A percentile compares a stretch with the other conserved stretches of the same genome.
These are phyloP conservation scores for Basipetospora chlamydospora DNA, from an alignment of 2,329 filamentous ascomycete genomes.

Conservation along the genomic window DNA sequence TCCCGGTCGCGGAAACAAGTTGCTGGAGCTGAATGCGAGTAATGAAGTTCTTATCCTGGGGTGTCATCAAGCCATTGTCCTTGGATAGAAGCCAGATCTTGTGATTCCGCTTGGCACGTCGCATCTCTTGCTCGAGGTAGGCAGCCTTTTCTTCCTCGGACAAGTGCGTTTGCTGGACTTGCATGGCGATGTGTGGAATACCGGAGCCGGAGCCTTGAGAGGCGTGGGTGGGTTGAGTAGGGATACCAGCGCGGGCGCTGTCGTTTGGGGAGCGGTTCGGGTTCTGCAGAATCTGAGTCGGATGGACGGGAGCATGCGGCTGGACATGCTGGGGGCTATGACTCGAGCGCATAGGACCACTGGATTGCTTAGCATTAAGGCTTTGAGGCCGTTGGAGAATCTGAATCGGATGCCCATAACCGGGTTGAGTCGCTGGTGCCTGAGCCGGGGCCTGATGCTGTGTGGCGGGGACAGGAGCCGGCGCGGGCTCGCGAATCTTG, in stretches of 20 bases:
- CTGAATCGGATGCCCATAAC: conserved; percentile 34
- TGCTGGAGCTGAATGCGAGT: conserved; percentile 96
- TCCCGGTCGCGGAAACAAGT: conserved; percentile 81
- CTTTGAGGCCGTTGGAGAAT: conserved; percentile 41
- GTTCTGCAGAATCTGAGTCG: conserved; percentile 68
- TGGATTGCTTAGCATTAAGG: conserved; percentile 21
- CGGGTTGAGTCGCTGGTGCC: conserved; percentile 7
- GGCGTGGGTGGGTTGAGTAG: conserved; percentile 19
- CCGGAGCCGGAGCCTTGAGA: conserved; percentile 34
- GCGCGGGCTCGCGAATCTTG: conserved; percentile 5
- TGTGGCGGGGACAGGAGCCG: no score
- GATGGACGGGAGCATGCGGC: conserved; percentile 30
- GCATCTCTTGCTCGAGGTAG: conserved; percentile 81
- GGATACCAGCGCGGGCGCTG: conserved; percentile 18
- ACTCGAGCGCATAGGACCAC: not conserved
- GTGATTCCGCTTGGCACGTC: conserved; percentile 91
- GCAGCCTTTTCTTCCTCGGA: conserved; percentile 72
- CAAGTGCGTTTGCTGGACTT: conserved; percentile 45
- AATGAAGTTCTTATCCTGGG: conserved; percentile 98
- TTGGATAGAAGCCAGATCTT: conserved; percentile 90
- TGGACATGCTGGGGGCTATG: conserved; percentile 22
- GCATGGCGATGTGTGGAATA: conserved; percentile 19
- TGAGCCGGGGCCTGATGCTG: conserved; percentile 3
- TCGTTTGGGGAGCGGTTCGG: conserved; percentile 50
- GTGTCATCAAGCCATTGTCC: conserved; percentile 96